Conservation (phyloP, 768 basidiomycete genomes). For the Suillus brevipes region DNA sequence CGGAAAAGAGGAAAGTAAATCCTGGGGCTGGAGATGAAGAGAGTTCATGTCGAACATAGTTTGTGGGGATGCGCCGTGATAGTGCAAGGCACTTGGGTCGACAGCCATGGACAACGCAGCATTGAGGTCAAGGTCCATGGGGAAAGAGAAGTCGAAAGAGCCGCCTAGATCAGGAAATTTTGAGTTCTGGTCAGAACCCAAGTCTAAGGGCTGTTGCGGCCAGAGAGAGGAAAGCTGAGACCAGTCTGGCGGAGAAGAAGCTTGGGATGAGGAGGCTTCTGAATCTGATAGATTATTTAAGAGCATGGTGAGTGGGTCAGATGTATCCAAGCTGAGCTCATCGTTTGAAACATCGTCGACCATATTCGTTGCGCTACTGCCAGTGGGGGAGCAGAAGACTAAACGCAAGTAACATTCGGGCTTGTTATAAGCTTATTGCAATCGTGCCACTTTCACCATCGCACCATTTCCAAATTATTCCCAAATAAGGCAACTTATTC, state of each 20-base stretch:
- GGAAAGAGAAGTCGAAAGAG: slow-evolving; percentile 40
- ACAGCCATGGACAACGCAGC: slow-evolving; percentile 47
- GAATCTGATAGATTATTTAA: slow-evolving; percentile 44
- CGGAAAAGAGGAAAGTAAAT: slow-evolving; percentile 35
- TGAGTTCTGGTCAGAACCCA: slow-evolving; percentile 16
- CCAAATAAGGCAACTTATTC: slow-evolving; percentile 24
- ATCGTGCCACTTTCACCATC: slow-evolving; percentile 29
- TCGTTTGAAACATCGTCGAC: slow-evolving; percentile 8
- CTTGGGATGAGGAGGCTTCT: slow-evolving; percentile 32
- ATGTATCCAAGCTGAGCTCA: slow-evolving; percentile 43
- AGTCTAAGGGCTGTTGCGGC: slow-evolving; percentile 25
- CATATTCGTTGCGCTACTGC: background rate
- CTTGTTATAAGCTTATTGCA: background rate
- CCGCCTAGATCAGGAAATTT: slow-evolving; percentile 41
- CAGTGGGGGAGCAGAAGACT: background rate
- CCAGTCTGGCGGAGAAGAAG: slow-evolving; percentile 49
- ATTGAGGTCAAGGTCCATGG: slow-evolving; percentile 65
- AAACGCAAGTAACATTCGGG: background rate
- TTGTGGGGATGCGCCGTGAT: slow-evolving; percentile 22
- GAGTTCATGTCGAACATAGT: slow-evolving; percentile 22
- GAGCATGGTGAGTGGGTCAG: slow-evolving; percentile 60
- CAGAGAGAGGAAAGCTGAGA: slow-evolving; percentile 53
- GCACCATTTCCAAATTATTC: slow-evolving; percentile 24
- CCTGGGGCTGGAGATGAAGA: slow-evolving; percentile 29
- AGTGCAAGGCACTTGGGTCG: slow-evolving; percentile 66